Base-by-base conservation (phyloP, 192 early-diverging fungal genomes). In the Obelidium mucronatum region DNA sequence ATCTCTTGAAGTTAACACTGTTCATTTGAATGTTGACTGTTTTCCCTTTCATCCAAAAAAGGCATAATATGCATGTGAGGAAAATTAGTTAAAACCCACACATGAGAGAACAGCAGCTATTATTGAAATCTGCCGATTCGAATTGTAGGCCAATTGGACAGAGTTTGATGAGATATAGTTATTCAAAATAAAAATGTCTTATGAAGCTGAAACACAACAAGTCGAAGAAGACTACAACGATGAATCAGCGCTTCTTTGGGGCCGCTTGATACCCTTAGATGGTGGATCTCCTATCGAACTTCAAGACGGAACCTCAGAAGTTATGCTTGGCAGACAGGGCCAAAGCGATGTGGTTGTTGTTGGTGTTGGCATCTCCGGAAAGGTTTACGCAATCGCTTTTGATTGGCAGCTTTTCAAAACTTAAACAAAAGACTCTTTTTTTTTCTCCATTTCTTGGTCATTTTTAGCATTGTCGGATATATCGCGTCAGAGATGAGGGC, bases 381-480 rank as follows among this genome's bases (percentile, higher is more conserved):
- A 58, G 55, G 55, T 58, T 19, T 30, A 19, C 5, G n/a, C 55
- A 5, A 30, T 24, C 26, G 19, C 8, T 19, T 24, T 28, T n/a
- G n/a, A n/a, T n/a, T n/a, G n/a, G n/a, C 28, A 19, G 55, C 26
- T 19, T 30, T 24, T 58, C 6, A 19, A 19, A 58, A 58, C 55
- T 30, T 5, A 58, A n/a, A n/a, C n/a, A n/a, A n/a, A n/a, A n/a
- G n/a, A n/a, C n/a, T n/a, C n/a, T n/a, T n/a, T n/a, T n/a, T n/a
- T n/a, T n/a, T n/a, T n/a, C n/a, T n/a, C n/a, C n/a, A n/a, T n/a
- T n/a, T n/a, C n/a, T n/a, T n/a, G n/a, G 5, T 19, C 28, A 62
- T 4, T 26, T 44, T 4, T 33, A 51, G 61, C 74, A 76, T 26
- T 67, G 62, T 28, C 74, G 74, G 11, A 56, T 69, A 13, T 58